Conservation (phyloP, 768 basidiomycete species). For the Mycena leptocephala region DNA sequence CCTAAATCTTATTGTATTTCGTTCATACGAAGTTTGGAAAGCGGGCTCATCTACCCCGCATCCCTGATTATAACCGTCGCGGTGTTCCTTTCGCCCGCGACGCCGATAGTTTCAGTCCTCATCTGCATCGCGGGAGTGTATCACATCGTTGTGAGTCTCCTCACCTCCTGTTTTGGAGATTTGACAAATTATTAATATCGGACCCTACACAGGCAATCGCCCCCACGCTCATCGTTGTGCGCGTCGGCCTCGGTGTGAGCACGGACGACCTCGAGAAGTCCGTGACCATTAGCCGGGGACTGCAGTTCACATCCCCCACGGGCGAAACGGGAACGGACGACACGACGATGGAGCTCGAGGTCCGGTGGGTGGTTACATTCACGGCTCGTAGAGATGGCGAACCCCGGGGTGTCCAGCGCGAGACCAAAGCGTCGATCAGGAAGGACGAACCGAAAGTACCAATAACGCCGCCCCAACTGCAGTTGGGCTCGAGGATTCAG, state of each 20-base stretch:
- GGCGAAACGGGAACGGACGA: no score
- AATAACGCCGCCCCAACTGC: no score
- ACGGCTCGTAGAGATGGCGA: no score
- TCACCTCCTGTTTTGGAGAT: background rate
- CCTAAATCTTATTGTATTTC: background rate
- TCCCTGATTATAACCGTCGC: background rate
- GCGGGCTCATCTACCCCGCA: conserved; percentile 21
- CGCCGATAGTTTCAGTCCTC: conserved; percentile 3
- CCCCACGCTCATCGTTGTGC: conserved; percentile 24
- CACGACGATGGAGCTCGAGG: no score
- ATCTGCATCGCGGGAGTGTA: conserved; percentile 10
- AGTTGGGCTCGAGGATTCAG: no score
- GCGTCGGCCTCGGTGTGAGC: conserved; percentile 25
- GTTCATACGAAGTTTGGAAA: conserved; percentile 12
- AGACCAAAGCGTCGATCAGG: background rate
- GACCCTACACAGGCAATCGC: conserved; percentile 11
- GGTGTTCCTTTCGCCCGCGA: no score
- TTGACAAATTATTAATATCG: background rate
- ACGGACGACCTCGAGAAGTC: conserved; percentile 10
- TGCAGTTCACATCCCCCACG: background rate
- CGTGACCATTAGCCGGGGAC: background rate
- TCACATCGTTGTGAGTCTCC: conserved; percentile 17
- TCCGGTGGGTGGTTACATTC: no score
- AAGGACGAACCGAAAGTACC: no score
- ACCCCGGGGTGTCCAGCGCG: background rate